Evolutionary conservation across 2,329 filamentous ascomycete genomes (phyloP).

Genomic region (Mycocentrospora acerina): DNA sequence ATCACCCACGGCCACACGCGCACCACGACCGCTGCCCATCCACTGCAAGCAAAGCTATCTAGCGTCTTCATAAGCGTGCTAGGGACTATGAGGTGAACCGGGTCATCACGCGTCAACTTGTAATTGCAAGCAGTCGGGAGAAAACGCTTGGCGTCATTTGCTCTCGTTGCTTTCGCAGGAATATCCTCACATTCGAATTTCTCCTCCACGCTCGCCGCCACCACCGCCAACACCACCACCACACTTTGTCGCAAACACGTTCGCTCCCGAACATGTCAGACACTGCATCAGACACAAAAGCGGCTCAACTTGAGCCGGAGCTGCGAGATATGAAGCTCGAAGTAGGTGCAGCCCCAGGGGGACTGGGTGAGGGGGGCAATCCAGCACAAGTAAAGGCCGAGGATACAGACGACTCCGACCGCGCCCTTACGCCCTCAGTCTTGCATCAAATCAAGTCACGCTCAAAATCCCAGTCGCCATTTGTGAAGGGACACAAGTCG

Average conservation of each 20-base stretch:
- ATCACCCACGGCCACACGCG: background rate
- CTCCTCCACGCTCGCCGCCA: slow-evolving; percentile 9
- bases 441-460: slow-evolving; percentile 31
- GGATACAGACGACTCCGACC: slow-evolving; percentile 17
- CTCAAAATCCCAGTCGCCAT: slow-evolving; percentile 36
- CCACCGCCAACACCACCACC: slow-evolving; percentile 14
- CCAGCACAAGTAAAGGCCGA: slow-evolving; percentile 30
- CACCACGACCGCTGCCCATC: background rate
- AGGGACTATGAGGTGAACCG: slow-evolving; percentile 23
- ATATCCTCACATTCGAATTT: background rate
- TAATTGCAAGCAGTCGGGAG: slow-evolving; percentile 11
- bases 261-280: slow-evolving; percentile 41
- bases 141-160: slow-evolving; percentile 18
- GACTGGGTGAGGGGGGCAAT: slow-evolving; percentile 10
- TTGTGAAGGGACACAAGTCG: slow-evolving; percentile 30
- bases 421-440: slow-evolving; percentile 29
- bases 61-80: slow-evolving; percentile 8
- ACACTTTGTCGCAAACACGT: slow-evolving; percentile 13
- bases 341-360: slow-evolving; percentile 35
- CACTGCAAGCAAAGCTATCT: background rate
- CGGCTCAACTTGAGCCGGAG: slow-evolving; percentile 45
- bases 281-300: slow-evolving; percentile 36
- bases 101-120: slow-evolving; percentile 26
- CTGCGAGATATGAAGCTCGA: slow-evolving; percentile 50
- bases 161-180: slow-evolving; percentile 3